These are phyloP conservation scores for Lunasporangiospora selenospora DNA, from an alignment of 192 early-diverging fungal genomes.

Conservation along the genomic window DNA sequence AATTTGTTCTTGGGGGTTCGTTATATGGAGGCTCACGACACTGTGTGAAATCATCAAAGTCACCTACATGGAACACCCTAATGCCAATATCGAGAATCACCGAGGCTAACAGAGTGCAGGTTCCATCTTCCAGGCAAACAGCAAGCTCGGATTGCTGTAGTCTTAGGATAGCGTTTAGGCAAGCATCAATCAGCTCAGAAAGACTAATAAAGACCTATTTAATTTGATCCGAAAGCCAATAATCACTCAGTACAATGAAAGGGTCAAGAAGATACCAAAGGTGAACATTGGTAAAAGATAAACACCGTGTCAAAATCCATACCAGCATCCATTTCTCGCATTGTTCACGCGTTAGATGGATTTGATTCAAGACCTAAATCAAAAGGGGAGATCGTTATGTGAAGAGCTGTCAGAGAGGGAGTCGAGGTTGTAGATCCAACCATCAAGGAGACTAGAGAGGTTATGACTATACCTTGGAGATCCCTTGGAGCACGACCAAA, in stretches of 20 bases:
- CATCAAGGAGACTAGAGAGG: no score
- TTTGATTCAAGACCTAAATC: conserved; percentile 17
- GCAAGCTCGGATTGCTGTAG: neutral
- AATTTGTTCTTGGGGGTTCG: no score
- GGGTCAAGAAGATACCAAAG: no score
- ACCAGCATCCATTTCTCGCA: conserved; percentile 35
- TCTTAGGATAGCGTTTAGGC: conserved; percentile 4
- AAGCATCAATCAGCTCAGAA: conserved; percentile 11
- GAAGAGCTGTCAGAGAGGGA: no score
- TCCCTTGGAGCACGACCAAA: conserved; percentile 9
- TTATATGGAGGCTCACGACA: no score
- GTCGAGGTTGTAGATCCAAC: no score
- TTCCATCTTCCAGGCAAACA: neutral
- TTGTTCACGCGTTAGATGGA: conserved; percentile 16
- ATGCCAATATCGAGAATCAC: conserved; percentile 18
- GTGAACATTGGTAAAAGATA: neutral
- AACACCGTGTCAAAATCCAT: neutral
- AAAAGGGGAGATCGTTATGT: neutral
- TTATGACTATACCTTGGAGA: conserved; percentile 9
- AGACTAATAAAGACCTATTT: conserved; percentile 20
- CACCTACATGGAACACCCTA: conserved; percentile 24
- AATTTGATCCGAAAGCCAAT: neutral
- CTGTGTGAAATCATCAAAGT: no score
- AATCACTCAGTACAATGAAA: no score
- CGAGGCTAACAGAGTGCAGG: conserved; percentile 12